Percentiles rank a stretch among this genome's conserved stretches.
Conservation (phyloP, 2,329 filamentous ascomycete genomes). For the Diaporthe velutina region DNA sequence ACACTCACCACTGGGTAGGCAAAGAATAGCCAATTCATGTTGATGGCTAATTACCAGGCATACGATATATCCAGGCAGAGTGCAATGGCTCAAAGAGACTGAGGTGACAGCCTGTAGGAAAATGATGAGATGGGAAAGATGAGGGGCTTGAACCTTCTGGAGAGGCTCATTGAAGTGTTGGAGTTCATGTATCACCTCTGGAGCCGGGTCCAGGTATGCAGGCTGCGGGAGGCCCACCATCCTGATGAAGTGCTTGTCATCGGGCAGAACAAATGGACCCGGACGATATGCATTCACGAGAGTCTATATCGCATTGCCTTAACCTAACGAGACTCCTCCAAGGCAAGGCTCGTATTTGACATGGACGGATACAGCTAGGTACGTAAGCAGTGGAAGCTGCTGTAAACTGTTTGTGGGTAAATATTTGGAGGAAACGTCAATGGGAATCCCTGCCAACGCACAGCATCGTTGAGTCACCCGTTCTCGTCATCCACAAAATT, state of each 20-base stretch:
- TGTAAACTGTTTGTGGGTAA: too few species aligned
- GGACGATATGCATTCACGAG: background rate
- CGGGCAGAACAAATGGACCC: constrained; percentile 1
- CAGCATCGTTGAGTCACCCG: too few species aligned
- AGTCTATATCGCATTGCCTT: background rate
- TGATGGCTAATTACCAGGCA: background rate
- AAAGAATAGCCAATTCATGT: constrained; percentile 23
- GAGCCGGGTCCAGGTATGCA: background rate
- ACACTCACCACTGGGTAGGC: constrained; percentile 24
- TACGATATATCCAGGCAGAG: background rate
- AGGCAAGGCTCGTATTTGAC: background rate
- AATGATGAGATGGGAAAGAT: background rate
- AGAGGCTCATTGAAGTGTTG: background rate
- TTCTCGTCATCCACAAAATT: background rate
- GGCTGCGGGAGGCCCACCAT: constrained; percentile 24
- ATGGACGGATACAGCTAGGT: background rate
- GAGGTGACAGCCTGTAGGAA: background rate
- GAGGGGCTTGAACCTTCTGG: constrained; percentile 20
- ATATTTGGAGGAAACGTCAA: background rate
- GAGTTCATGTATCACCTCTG: background rate
- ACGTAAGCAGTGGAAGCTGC: background rate
- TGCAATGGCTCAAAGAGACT: background rate
- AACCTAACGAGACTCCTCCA: background rate
- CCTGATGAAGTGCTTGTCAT: background rate
- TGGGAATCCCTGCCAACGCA: background rate